Base-by-base conservation (phyloP, 2,329 filamentous ascomycete species). In the Paraphaeosphaeria minitans region DNA sequence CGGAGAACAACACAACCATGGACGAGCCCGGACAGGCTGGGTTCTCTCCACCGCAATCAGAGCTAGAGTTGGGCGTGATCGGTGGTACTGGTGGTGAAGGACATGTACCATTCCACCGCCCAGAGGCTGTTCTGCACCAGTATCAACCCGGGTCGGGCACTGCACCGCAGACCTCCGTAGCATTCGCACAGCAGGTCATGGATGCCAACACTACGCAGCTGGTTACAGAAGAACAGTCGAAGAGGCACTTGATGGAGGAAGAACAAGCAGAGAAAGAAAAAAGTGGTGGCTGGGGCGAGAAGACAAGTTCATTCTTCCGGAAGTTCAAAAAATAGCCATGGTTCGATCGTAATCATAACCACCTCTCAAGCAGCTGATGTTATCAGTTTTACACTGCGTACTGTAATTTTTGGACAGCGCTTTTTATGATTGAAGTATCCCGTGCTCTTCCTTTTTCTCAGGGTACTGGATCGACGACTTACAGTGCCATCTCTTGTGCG, bases 201-300 rank as follows among this genome's bases (percentile, higher is more conserved):
- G 77, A 84, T 46, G 78, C 82, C 13, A 79, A 85, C 55, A 86
- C 84, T 0, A 81, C 77, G 8, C 80, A 85, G 65, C 65, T 86
- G 4, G 81, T 85, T 35, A 48, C 56, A 31, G 52, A 59, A 10
- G 53, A 59, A 6, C 35, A 61, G 41, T 55, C 53, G 39, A 49
- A 55, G 21, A 58, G 56, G 42, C 49, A 55, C 8, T 13, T 59
- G 27, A 16, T 48, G 1, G 56, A 59, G 45, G 41, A 56, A 1
- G 22, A 47, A 0, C 19, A 42, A 2, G 19, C n/a, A 43, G 41
- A 21, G 14, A 53, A 37, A 7, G 35, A 51, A n/a, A 43, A 49
- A 19, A 7, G 35, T 24, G 39, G 31, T 16, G 39, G 45, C 10
- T 60, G 58, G 58, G 33, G 54, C 12, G 53, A 51, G 21, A 60